Evolutionary conservation across 2,329 filamentous ascomycete genomes (phyloP), one percentile per base, ranked within the genome.

Genomic region (Colletotrichum godetiae): DNA sequence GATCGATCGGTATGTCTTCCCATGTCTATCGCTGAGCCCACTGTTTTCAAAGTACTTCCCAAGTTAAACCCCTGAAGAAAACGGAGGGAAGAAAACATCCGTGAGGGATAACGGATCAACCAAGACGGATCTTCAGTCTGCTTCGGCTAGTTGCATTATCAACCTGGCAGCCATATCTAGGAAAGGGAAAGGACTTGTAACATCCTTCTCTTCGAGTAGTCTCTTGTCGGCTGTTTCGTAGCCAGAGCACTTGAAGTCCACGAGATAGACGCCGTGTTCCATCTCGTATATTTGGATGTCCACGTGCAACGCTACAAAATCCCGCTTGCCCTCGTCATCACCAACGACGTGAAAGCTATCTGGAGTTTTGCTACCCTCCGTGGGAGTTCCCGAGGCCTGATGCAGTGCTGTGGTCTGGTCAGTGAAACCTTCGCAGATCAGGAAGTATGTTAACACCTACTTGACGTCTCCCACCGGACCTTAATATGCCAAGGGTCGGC

Each of bases 171-270:
- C 95, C 83, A 98, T 93, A 84, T 98, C 96, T 79, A 98, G 88
- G 85, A 98, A 98, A 4, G 97, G 96, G 82, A 98, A 98, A 33
- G 97, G 95, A 81, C 94, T 97, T 57, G 95, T 96, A 75, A 98
- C 95, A 79, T 97, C 94, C 88, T 98, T 98, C 84, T 98, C 95
- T 78, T 97, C 95, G 63, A 95, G 86, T 63, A 93, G 86, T 76
- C 92, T 91, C 61, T 96, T 92, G 68, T 97, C 87, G 13, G 86
- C 80, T 59, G 89, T 94, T 85, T 99, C 97, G 84, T 99, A 99
- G 24, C 97, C 97, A 15, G 97, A 95, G 82, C 96, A 98, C 82
- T 98, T 98, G 88, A 99, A 99, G 82, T 99, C 97, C 61, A 99
- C 97, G 75, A 99, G 92, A 82, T 96, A 98, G 76, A 97, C 96